A percentile compares a stretch with the other conserved stretches of the same genome.
phyloP scores from a whole-genome alignment of 306 rosid species.

The Abrus pulchellus region DNA sequence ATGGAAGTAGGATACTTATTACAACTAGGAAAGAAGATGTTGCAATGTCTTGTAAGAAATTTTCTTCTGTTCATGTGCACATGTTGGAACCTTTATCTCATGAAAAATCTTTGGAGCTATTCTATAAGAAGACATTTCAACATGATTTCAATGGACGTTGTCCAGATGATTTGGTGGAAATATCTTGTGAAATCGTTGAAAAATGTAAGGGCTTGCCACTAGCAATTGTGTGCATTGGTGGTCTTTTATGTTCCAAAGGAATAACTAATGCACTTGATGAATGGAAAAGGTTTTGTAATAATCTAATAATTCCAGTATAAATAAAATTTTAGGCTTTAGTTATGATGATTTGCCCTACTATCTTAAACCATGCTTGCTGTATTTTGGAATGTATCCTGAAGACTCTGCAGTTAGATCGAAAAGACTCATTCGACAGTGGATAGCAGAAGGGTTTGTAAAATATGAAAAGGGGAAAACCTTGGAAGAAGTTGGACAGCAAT shows the following conservation, averaged over 20 bases:
- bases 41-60: neutral
- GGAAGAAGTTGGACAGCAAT: neutral
- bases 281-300: neutral
- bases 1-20: neutral
- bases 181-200: neutral
- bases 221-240: slow-evolving; percentile 5
- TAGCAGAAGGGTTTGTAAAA: slow-evolving; percentile 24
- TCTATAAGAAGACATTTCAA: neutral
- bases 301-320: neutral
- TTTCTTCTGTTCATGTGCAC: neutral
- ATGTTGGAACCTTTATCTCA: neutral
- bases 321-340: neutral
- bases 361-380: neutral
- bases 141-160: neutral
- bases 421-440: neutral
- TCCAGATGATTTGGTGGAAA: neutral
- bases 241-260: neutral
- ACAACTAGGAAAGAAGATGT: neutral
- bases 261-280: neutral
- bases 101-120: neutral
- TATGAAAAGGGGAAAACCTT: no score
- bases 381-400: slow-evolving; percentile 28
- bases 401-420: neutral
- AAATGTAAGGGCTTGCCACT: neutral
- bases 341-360: neutral